Evolutionary conservation across 2,329 filamentous ascomycete species (phyloP), one percentile per base, ranked within the genome.

Genomic region (Bipolaris zeicola): DNA sequence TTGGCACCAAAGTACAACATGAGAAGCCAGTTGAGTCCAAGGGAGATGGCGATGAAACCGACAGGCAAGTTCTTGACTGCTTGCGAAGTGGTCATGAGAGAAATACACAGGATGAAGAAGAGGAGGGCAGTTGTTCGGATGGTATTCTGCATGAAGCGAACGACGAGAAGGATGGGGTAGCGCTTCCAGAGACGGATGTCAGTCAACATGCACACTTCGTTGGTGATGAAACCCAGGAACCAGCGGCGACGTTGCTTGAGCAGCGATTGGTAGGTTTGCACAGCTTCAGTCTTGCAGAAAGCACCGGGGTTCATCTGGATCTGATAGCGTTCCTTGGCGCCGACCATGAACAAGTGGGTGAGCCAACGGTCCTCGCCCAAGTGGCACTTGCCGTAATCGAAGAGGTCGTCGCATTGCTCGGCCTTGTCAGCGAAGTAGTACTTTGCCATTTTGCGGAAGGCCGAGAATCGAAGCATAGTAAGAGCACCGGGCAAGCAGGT

Each of bases 351-450:
- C 56, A 99, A 83, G 80, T 99, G 95, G 1, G 94, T 99, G 54
- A 98, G 84, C 93, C 94, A 98, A 61, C 94, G 85, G 77, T 99
- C 95, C 77, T 98, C 95, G 37, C 95, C 95, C 41, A 98, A 79
- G 78, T 98, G 93, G 69, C 91, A 93, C 79, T 98, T 98, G 54
- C 91, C 92, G 72, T 94, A 98, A 74, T 99, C 94, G 72, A 99
- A 99, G 11, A 98, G 82, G 75, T 98, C 94, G 58, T 96, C 91
- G 70, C 92, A 96, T 71, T 96, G 90, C 76, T 96, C 94, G 4
- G 92, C 92, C 76, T 96, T 96, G 78, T 97, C 94, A 37, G 93
- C 92, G 76, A 99, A 99, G 78, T 99, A 98, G 78, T 96, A 96
- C 73, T 96, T 96, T 70, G 94, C 92, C 92, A 99, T 97, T 70